Evolutionary conservation across 331 rosid species (phyloP), one percentile per base, ranked within the genome.

Genomic region (Dryas integrifolia): DNA sequence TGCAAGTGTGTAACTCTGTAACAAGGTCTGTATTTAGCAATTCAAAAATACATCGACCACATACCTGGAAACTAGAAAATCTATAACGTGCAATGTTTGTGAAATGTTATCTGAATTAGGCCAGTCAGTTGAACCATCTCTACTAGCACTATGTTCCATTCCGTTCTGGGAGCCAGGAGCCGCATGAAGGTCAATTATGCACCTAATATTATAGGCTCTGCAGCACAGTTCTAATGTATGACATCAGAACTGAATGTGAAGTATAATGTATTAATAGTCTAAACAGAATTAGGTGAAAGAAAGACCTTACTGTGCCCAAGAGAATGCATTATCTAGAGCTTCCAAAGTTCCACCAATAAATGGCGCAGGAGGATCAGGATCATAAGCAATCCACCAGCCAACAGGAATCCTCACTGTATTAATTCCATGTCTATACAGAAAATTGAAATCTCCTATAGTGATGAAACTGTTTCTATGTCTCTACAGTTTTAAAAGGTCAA

Each of bases 341-440:
- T 89, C 92, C 78, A 94, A 86, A 69, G 86, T 84, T 86, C 97
- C 96, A 76, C 92, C 96, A 72, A 94, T 84, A 69, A 81, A 94
- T 15, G 98, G 98, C 73, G 85, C 69, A 0, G 95, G 98, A 85
- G 97, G 97, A 89, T 94, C 88, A 46, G 98, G 96, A 82, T 94
- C 97, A 80, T 67, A 91, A 74, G 98, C 96, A 84, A 91, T 91
- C 97, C 98, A 89, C 97, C 97, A 94, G 63, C 97, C 98, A 78
- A 94, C 97, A 14, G 97, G 98, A 61, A 91, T 91, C 85, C 98
- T 89, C 82, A 88, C 98, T 3, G 98, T 84, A 78, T 94, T 94
- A 80, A 94, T 86, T 82, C 96, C 95, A 76, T 86, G 92, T 82
- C 86, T 82, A 74, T 78, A 71, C 76, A 94, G 89, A 91, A 94